Conservation (phyloP, 768 basidiomycete species). For the Termitomyces sp. region DNA sequence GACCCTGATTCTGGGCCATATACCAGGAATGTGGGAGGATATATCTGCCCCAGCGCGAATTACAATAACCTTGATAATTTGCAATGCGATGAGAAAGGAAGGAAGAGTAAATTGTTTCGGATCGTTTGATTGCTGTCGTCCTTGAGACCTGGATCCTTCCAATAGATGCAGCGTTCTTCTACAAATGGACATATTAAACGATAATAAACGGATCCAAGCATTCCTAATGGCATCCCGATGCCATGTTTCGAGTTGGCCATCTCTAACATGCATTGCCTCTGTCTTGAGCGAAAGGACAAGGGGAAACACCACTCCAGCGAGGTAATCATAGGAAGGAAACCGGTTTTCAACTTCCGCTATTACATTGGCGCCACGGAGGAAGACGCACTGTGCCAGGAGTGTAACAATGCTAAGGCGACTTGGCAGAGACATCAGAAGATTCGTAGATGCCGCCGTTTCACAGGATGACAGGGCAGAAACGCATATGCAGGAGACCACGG, state of each 20-base stretch:
- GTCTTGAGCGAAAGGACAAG: slow-evolving; percentile 51
- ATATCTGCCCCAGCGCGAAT: slow-evolving; percentile 60
- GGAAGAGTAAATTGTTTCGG: slow-evolving; percentile 28
- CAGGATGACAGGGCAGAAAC: slow-evolving; percentile 41
- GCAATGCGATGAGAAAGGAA: slow-evolving; percentile 46
- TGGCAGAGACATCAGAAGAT: slow-evolving; percentile 31
- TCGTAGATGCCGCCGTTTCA: slow-evolving; percentile 36
- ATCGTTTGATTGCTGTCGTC: slow-evolving; percentile 22
- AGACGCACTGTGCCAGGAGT: slow-evolving; percentile 37
- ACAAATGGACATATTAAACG: slow-evolving; percentile 52
- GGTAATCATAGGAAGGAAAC: slow-evolving; percentile 49
- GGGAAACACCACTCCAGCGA: slow-evolving; percentile 61
- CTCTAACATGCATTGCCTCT: slow-evolving; percentile 33
- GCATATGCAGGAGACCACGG: slow-evolving; percentile 40
- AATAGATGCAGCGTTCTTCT: slow-evolving; percentile 19
- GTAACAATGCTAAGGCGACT: slow-evolving; percentile 34
- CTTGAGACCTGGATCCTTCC: slow-evolving; percentile 44
- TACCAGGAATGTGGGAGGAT: slow-evolving; percentile 42
- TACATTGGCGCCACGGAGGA: slow-evolving; percentile 46
- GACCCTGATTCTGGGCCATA: slow-evolving; percentile 58
- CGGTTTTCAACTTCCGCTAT: slow-evolving; percentile 52
- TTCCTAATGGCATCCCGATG: slow-evolving; percentile 39
- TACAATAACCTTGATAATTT: slow-evolving; percentile 62
- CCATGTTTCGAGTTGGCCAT: slow-evolving; percentile 37
- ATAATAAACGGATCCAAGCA: slow-evolving; percentile 59